Conservation (phyloP, 2,329 filamentous ascomycete genomes). For the Lasiodiplodia sp. region DNA sequence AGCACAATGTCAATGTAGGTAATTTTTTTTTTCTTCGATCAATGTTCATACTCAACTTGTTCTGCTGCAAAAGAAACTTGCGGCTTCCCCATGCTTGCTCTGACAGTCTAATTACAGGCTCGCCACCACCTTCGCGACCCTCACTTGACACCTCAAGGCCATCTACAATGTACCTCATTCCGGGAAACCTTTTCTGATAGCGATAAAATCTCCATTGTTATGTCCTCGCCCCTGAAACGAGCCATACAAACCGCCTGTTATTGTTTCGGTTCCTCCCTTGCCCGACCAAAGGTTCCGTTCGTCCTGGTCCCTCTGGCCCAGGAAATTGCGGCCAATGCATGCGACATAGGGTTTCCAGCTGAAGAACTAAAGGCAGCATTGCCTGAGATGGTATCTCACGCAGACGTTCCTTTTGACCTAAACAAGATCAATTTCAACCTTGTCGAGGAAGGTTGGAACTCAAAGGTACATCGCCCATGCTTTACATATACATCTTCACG, state of each 20-base stretch:
- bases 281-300: slow-evolving; percentile 49
- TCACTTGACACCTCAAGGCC: slow-evolving; percentile 75
- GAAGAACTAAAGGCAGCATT: slow-evolving; percentile 54
- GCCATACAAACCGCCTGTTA: slow-evolving; percentile 80
- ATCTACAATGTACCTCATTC: slow-evolving; percentile 74
- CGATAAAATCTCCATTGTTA: slow-evolving; percentile 67
- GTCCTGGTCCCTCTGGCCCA: slow-evolving; percentile 78
- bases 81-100: too few relatives aligned
- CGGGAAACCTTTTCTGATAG: slow-evolving; percentile 68
- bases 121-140: slow-evolving; percentile 80
- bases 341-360: slow-evolving; percentile 73
- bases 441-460: slow-evolving; percentile 74
- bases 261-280: slow-evolving; percentile 66
- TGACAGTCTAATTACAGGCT: slow-evolving; percentile 64
- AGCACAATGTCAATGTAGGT: slow-evolving; percentile 69
- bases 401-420: slow-evolving; percentile 51
- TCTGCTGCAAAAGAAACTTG: too few relatives aligned
- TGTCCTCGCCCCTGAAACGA: slow-evolving; percentile 80
- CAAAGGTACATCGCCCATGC: slow-evolving; percentile 57
- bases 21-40: not conserved
- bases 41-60: not conserved
- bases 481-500: not conserved
- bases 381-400: slow-evolving; percentile 55
- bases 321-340: slow-evolving; percentile 76
- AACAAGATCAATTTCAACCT: slow-evolving; percentile 66